Conservation (phyloP, 768 basidiomycete genomes). For the Pisolithus albus region DNA sequence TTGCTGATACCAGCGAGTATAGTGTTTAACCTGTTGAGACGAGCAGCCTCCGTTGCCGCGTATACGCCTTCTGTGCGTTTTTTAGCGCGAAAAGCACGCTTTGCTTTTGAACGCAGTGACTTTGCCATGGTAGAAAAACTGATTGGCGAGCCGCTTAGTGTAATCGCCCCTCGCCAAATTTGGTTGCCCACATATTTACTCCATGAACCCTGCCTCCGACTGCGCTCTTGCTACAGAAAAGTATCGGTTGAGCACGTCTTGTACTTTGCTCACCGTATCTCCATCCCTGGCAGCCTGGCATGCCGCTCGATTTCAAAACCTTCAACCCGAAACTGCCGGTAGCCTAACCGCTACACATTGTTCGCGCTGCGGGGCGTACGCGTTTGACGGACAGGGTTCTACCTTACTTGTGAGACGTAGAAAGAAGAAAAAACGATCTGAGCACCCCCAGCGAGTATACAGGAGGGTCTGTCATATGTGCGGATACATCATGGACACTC, state of each 20-base stretch:
- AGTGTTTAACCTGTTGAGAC: conserved; percentile 61
- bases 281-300: conserved; percentile 61
- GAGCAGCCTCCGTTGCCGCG: conserved; percentile 71
- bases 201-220: background rate
- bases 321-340: conserved; percentile 22
- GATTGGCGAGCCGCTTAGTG: no score
- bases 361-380: conserved; percentile 46
- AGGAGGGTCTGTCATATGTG: conserved; percentile 17
- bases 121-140: conserved; percentile 83
- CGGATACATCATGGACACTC: conserved; percentile 9
- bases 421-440: conserved; percentile 12
- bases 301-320: conserved; percentile 31
- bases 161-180: background rate
- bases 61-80: conserved; percentile 73
- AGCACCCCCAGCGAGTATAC: background rate
- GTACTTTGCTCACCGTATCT: conserved; percentile 43
- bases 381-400: conserved; percentile 35
- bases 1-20: conserved; percentile 48
- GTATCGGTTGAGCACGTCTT: conserved; percentile 45
- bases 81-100: conserved; percentile 68
- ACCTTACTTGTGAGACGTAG: conserved; percentile 30
- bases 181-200: background rate
- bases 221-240: conserved; percentile 28
- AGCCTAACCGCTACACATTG: conserved; percentile 33
- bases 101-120: conserved; percentile 75